These are phyloP conservation scores for Peronospora tabacina DNA, from an alignment of 352 stramenopile species.

Conservation along the genomic window DNA sequence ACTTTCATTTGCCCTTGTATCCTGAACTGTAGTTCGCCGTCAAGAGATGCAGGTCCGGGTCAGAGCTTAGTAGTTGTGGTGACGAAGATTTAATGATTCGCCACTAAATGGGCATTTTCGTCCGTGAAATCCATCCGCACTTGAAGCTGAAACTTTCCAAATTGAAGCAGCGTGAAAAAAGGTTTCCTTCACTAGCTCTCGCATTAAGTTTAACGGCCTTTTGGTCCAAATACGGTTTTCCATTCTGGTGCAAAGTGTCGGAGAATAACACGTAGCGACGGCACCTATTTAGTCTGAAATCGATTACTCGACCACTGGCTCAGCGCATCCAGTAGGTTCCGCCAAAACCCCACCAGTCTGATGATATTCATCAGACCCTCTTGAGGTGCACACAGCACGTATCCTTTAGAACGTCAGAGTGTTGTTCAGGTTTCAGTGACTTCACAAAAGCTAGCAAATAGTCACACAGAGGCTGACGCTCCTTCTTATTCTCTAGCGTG, in stretches of 20 bases:
- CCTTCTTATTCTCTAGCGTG: constrained; percentile 13
- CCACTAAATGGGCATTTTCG: constrained; percentile 38
- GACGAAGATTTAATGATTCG: constrained; percentile 33
- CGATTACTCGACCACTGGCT: constrained; percentile 18
- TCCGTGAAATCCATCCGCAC: constrained; percentile 32
- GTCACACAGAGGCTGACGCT: constrained; percentile 23
- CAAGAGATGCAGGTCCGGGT: constrained; percentile 10
- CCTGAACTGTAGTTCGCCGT: constrained; percentile 26
- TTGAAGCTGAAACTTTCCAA: constrained; percentile 39
- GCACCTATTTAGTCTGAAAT: constrained; percentile 18
- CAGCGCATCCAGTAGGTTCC: constrained; percentile 31
- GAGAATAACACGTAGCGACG: constrained; percentile 43
- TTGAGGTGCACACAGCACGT: constrained; percentile 13
- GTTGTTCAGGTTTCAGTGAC: constrained; percentile 14
- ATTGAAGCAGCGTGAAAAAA: constrained; percentile 30
- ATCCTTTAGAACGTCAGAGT: constrained; percentile 16
- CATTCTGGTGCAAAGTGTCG: constrained; percentile 36
- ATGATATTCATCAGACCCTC: constrained; percentile 37
- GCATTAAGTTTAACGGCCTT: constrained; percentile 15
- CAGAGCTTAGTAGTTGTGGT: constrained; percentile 8
- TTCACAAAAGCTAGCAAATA: constrained; percentile 26
- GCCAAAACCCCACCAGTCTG: constrained; percentile 40
- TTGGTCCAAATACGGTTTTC: constrained; percentile 28
- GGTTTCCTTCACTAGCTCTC: constrained; percentile 10
- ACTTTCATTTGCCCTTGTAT: constrained; percentile 35